Percentiles rank a stretch among this genome's conserved stretches.
Conservation (phyloP, 2,329 filamentous ascomycete species). For the Neofusicoccum ribis region DNA sequence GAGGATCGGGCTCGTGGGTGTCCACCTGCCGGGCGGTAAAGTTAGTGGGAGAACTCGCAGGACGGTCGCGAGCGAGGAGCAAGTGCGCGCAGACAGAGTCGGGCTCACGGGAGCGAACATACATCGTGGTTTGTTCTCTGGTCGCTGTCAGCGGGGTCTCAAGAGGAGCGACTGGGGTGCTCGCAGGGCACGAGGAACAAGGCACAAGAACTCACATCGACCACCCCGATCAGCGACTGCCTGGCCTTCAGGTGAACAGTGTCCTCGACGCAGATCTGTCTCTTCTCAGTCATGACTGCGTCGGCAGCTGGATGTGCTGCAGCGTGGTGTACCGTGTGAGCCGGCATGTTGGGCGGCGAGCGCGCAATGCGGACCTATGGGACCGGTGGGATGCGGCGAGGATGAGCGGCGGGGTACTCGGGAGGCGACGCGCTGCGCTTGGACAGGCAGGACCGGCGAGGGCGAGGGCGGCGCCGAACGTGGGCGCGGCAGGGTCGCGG, state of each 20-base stretch:
- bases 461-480: conserved; percentile 4
- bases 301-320: not conserved
- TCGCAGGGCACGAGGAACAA: not conserved
- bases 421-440: not conserved
- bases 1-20: conserved; percentile 47
- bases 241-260: conserved; percentile 43
- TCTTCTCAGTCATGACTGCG: conserved; percentile 8
- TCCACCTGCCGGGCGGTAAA: conserved; percentile 39
- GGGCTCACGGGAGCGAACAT: conserved; percentile 21
- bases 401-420: not conserved
- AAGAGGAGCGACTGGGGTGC: not conserved
- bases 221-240: conserved; percentile 43
- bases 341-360: not conserved
- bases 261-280: conserved; percentile 42
- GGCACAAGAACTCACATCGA: conserved; percentile 38
- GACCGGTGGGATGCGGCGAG: not conserved
- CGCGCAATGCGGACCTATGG: not conserved
- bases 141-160: conserved; percentile 15
- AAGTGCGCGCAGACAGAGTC: not conserved
- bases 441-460: conserved; percentile 4
- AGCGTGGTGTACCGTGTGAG: conserved; percentile 6
- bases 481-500: not conserved
- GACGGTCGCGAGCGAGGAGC: not conserved
- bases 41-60: not conserved
- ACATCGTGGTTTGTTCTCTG: conserved; percentile 37